These are phyloP conservation scores for Fusarium liriodendri DNA, from an alignment of 2,329 filamentous ascomycete genomes.

Conservation along the genomic window DNA sequence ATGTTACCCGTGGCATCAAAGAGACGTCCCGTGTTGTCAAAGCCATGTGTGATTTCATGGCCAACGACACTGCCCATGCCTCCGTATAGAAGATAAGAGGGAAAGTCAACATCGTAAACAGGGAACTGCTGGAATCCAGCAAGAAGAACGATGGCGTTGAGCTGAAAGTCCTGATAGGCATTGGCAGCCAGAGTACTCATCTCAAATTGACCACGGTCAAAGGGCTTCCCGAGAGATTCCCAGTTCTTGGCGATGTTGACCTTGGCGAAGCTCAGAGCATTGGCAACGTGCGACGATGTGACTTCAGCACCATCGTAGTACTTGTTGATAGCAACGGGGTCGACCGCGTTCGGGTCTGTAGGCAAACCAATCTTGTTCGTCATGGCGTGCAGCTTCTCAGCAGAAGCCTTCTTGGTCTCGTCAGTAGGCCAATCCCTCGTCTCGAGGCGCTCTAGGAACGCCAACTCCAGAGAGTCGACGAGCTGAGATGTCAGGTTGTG, in stretches of 20 bases:
- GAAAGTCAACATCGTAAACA: constrained; percentile 71
- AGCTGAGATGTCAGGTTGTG: constrained; percentile 76
- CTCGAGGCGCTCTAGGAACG: constrained; percentile 71
- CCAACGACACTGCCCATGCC: constrained; percentile 75
- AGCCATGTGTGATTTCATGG: constrained; percentile 77
- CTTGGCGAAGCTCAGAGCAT: constrained; percentile 62
- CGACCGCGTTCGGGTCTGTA: constrained; percentile 70
- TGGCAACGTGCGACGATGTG: constrained; percentile 66
- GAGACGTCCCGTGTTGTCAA: constrained; percentile 73
- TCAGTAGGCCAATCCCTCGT: constrained; percentile 73
- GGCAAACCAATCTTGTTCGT: constrained; percentile 77
- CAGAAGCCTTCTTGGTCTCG: constrained; percentile 67
- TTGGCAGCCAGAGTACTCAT: constrained; percentile 73
- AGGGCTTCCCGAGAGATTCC: constrained; percentile 69
- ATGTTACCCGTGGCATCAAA: constrained; percentile 74
- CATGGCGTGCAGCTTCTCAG: constrained; percentile 75
- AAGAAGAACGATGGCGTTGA: constrained; percentile 74
- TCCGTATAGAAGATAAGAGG: constrained; percentile 75
- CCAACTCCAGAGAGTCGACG: constrained; percentile 75
- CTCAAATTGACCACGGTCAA: constrained; percentile 69
- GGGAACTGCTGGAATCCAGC: constrained; percentile 75
- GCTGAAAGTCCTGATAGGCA: constrained; percentile 72
- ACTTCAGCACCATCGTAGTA: constrained; percentile 69
- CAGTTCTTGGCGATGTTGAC: constrained; percentile 63
- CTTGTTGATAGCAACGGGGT: constrained; percentile 64